Conservation (phyloP, 257 asterid species). For the Misopates orontium region DNA sequence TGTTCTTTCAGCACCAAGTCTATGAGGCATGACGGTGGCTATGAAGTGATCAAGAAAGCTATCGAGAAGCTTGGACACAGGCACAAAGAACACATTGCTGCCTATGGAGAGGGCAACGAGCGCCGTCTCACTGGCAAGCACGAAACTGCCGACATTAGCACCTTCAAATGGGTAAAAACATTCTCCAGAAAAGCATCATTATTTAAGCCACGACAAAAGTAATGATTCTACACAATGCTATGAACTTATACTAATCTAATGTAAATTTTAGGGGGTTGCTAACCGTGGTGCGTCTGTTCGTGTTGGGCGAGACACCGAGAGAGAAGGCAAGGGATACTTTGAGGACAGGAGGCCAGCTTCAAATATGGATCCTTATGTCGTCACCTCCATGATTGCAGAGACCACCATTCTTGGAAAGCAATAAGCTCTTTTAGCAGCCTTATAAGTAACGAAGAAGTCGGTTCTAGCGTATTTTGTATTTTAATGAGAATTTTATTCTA, state of each 20-base stretch:
- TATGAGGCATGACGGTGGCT: slow-evolving; percentile 82
- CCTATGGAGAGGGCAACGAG: slow-evolving; percentile 92
- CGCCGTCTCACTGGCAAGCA: slow-evolving; percentile 93
- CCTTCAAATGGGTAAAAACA: slow-evolving; percentile 72
- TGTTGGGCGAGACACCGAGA: slow-evolving; percentile 93
- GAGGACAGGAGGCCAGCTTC: slow-evolving; percentile 97
- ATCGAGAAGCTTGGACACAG: slow-evolving; percentile 68
- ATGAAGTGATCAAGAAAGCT: slow-evolving; percentile 75
- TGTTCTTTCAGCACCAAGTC: slow-evolving; percentile 69
- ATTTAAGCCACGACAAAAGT: no score
- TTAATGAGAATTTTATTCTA: neutral
- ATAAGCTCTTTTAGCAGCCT: slow-evolving; percentile 23
- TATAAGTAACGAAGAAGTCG: neutral
- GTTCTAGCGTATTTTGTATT: neutral
- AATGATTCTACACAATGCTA: neutral
- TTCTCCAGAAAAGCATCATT: no score
- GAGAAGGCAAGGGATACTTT: slow-evolving; percentile 88
- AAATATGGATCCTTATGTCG: slow-evolving; percentile 91
- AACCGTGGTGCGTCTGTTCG: slow-evolving; percentile 92
- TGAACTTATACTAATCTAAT: neutral
- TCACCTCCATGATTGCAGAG: slow-evolving; percentile 92
- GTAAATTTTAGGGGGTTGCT: slow-evolving; percentile 72
- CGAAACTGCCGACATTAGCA: slow-evolving; percentile 73
- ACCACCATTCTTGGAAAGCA: slow-evolving; percentile 72
- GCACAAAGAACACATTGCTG: slow-evolving; percentile 95